Base-by-base conservation (phyloP, 805 yeast genomes). In the Candida coquimbonensis region DNA sequence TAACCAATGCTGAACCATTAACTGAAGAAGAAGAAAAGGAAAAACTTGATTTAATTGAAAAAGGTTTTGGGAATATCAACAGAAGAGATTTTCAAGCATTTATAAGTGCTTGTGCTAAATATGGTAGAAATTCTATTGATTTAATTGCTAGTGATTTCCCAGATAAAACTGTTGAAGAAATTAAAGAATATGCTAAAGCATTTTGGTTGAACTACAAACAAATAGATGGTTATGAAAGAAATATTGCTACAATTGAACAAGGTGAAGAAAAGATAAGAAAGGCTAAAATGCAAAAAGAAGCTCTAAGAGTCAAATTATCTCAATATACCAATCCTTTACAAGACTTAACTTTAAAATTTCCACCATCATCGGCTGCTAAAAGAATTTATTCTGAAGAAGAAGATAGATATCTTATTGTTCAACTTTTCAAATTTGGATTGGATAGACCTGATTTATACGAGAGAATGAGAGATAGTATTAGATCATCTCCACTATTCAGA, bases 181-280 rank as follows among this genome's bases (percentile, higher is more conserved):
- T 91, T 12, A 65, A 79, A 48, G 82, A 77, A 34, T 93, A 91
- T 61, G 81, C 90, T 12, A 72, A 73, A 43, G 83, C 75, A 9
- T 93, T 93, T 63, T 93, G 98, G 99, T 57, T 73, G 25, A 75
- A 83, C 43, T 83, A 80, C 57, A 72, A 77, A 42, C 86, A 82
- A 53, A 83, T 93, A 50, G 98, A 91, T 32, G 96, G 96, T 11
- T 83, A 82, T 64, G 99, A 93, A 53, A 77, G 87, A 51, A 87
- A 83, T 63, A 66, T 90, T 44, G 70, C 75, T 17, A 91, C 82
- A 56, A 87, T 93, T 49, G 96, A 89, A 58, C 73, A 77, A 4
- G 99, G 98, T 14, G 98, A 93, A 61, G 96, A 89, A 49, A 84
- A 77, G 62, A 75, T 86, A 25, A 70, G 78, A 40, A 80, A 78